phyloP scores from a whole-genome alignment of 2,329 filamentous ascomycete genomes.

The Dothistroma pini region DNA sequence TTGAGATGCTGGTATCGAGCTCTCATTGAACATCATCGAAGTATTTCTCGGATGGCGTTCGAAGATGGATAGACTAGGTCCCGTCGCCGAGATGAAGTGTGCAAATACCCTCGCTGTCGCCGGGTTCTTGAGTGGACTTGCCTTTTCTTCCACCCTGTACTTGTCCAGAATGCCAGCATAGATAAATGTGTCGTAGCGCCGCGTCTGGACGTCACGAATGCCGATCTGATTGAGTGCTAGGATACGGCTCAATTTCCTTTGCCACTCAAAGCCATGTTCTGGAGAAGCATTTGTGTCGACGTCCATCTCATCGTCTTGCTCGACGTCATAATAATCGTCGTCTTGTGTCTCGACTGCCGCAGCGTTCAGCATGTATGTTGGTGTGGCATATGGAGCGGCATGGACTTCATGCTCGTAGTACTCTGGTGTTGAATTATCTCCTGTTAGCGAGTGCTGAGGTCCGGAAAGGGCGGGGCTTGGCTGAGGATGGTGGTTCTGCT shows the following conservation, averaged over 20 bases:
- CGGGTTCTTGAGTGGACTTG: slow-evolving; percentile 69
- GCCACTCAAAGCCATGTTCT: slow-evolving; percentile 16
- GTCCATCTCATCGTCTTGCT: slow-evolving; percentile 46
- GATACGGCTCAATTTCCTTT: slow-evolving; percentile 27
- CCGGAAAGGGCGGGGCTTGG: background rate
- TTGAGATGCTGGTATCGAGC: slow-evolving; percentile 59
- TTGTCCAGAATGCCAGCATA: slow-evolving; percentile 44
- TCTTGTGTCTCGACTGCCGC: slow-evolving; percentile 46
- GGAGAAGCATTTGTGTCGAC: slow-evolving; percentile 24
- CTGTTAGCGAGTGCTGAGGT: background rate
- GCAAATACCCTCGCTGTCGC: slow-evolving; percentile 80
- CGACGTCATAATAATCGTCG: slow-evolving; percentile 49
- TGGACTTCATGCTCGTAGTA: slow-evolving; percentile 28
- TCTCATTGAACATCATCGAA: slow-evolving; percentile 60
- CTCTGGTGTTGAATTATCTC: slow-evolving; percentile 21
- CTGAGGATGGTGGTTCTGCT: slow-evolving; percentile 4
- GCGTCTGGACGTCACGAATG: slow-evolving; percentile 28
- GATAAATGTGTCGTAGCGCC: slow-evolving; percentile 47
- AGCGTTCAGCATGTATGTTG: slow-evolving; percentile 33
- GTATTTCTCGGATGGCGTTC: slow-evolving; percentile 77
- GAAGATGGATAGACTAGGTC: slow-evolving; percentile 52
- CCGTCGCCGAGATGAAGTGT: slow-evolving; percentile 81
- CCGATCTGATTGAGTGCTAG: slow-evolving; percentile 30
- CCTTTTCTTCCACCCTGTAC: slow-evolving; percentile 46
- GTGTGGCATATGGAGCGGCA: slow-evolving; percentile 12